Conservation (phyloP, 495 filamentous ascomycete species). For the Diplogelasinospora grovesii region DNA sequence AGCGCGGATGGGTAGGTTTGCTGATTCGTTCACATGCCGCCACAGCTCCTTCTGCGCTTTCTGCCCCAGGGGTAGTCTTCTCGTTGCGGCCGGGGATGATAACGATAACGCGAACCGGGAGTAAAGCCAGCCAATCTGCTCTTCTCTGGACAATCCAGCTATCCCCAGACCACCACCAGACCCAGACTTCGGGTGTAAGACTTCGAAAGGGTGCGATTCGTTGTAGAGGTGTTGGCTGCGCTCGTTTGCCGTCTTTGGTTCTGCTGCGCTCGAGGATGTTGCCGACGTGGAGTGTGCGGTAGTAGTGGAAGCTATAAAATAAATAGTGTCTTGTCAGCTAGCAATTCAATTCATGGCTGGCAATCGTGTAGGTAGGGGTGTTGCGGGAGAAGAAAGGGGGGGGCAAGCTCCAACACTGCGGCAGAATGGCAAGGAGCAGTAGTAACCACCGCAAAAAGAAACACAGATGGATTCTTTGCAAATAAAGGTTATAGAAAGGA, state of each 20-base stretch:
- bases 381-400: background rate
- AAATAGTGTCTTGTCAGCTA: no score
- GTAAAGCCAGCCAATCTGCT: conserved; percentile 31
- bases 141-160: conserved; percentile 27
- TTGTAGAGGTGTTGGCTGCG: conserved; percentile 28
- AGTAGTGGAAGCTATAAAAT: background rate
- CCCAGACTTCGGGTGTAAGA: conserved; percentile 4
- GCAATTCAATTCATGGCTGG: no score
- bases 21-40: conserved; percentile 39
- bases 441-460: no score
- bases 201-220: conserved; percentile 31
- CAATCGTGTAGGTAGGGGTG: conserved; percentile 3
- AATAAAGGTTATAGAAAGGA: background rate
- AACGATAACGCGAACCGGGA: conserved; percentile 25
- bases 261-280: no score
- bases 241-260: conserved; percentile 27
- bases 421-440: no score
- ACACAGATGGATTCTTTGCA: no score
- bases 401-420: no score
- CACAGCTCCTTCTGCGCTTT: conserved; percentile 45
- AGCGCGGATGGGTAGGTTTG: conserved; percentile 34
- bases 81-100: no score
- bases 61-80: conserved; percentile 28
- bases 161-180: conserved; percentile 23
- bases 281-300: background rate